These are phyloP conservation scores for Onygena corvina DNA, from an alignment of 2,329 filamentous ascomycete genomes.

Conservation along the genomic window DNA sequence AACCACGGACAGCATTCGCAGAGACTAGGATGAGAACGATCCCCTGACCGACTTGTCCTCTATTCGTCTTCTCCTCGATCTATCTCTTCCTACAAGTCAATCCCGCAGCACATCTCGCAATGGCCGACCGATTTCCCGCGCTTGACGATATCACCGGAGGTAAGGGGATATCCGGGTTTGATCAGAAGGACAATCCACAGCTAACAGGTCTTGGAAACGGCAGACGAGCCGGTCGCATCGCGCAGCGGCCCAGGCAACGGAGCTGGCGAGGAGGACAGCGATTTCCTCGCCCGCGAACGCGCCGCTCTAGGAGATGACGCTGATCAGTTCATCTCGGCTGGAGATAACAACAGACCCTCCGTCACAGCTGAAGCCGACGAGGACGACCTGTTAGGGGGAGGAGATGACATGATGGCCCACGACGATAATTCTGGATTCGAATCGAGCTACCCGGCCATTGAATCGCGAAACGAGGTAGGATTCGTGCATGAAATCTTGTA, in stretches of 20 bases:
- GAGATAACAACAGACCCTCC: slow-evolving; percentile 40
- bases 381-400: slow-evolving; percentile 58
- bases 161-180: not conserved
- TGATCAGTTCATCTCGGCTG: slow-evolving; percentile 68
- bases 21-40: not conserved
- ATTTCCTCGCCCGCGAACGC: slow-evolving; percentile 87
- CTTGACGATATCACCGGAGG: slow-evolving; percentile 54
- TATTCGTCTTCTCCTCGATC: not conserved
- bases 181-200: not conserved
- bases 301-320: slow-evolving; percentile 86
- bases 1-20: not conserved
- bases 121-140: slow-evolving; percentile 70
- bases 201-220: not conserved
- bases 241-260: slow-evolving; percentile 11
- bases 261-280: slow-evolving; percentile 46
- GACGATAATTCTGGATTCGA: slow-evolving; percentile 55
- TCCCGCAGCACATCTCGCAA: slow-evolving; percentile 25
- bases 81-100: slow-evolving; percentile 9
- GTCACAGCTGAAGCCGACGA: slow-evolving; percentile 52
- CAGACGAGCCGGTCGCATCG: slow-evolving; percentile 23
- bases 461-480: slow-evolving; percentile 57
- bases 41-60: not conserved
- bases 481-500: not conserved
- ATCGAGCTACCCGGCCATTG: slow-evolving; percentile 79
- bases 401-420: slow-evolving; percentile 22